phyloP scores from a whole-genome alignment of 345 rosid genomes.

The Rhizophora apiculata region DNA sequence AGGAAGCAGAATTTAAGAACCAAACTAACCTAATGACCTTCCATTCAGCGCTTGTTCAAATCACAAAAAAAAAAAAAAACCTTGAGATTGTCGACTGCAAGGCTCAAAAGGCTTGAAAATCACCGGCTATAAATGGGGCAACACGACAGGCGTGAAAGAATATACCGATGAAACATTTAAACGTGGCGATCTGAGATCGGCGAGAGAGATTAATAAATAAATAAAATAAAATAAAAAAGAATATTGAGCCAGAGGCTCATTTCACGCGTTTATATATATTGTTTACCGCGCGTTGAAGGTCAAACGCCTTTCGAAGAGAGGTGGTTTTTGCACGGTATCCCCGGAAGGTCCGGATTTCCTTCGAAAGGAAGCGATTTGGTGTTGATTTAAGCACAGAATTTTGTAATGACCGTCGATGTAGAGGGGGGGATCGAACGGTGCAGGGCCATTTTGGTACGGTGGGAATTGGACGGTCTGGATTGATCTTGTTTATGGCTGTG shows the following conservation, averaged over 20 bases:
- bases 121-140: not conserved
- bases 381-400: not conserved
- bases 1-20: not conserved
- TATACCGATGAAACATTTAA: not conserved
- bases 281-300: conserved; percentile 12
- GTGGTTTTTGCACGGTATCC: not conserved
- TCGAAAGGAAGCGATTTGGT: not conserved
- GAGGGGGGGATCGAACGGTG: conserved; percentile 4
- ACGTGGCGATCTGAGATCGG: not conserved
- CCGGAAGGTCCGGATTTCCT: not conserved
- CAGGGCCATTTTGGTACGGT: not conserved
- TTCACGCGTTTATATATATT: not conserved
- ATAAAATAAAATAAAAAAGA: not conserved
- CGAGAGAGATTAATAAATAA: not conserved
- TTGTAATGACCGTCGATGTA: not conserved
- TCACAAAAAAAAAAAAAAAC: not conserved
- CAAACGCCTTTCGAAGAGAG: not conserved
- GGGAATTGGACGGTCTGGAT: not conserved
- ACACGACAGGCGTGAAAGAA: not conserved
- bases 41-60: not conserved
- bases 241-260: not conserved
- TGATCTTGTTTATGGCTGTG: not conserved
- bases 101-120: not conserved
- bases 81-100: too few species aligned
- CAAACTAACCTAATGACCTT: conserved; percentile 4